Evolutionary conservation across 805 yeast genomes (phyloP).

Genomic region (Suhomyces kilbournensis): DNA sequence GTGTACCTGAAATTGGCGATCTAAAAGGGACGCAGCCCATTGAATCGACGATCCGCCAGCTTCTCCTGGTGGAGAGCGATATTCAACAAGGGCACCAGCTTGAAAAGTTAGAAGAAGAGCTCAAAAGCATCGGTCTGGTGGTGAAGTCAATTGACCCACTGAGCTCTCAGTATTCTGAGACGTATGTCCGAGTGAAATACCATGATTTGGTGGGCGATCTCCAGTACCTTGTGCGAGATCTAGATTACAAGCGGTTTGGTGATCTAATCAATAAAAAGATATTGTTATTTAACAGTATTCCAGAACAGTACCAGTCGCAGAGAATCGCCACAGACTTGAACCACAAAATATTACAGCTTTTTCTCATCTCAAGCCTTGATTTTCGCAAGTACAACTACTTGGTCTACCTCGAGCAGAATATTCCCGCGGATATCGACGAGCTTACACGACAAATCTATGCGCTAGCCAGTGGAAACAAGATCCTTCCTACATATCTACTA

Average conservation of each 20-base stretch:
- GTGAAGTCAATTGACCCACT: neutral
- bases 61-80: neutral
- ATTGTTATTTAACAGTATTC: constrained; percentile 16
- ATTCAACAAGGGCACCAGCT: neutral
- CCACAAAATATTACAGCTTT: constrained; percentile 28
- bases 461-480: constrained; percentile 9
- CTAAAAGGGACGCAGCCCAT: neutral
- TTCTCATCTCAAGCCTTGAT: constrained; percentile 32
- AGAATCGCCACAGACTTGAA: constrained; percentile 6
- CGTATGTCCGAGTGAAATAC: constrained; percentile 21
- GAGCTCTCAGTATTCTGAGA: neutral
- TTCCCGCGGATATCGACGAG: neutral
- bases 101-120: neutral
- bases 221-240: constrained; percentile 19
- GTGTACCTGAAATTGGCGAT: neutral
- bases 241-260: constrained; percentile 12
- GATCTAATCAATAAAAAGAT: constrained; percentile 31
- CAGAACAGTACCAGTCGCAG: neutral
- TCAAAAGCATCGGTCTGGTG: neutral
- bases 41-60: neutral
- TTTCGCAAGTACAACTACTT: constrained; percentile 28
- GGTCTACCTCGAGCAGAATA: constrained; percentile 13
- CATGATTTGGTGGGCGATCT: constrained; percentile 34
- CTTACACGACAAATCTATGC: constrained; percentile 8
- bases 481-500: constrained; percentile 16